Evolutionary conservation across 768 basidiomycete genomes (phyloP), one percentile per base, ranked within the genome.

Genomic region (Collybiopsis luxurians): DNA sequence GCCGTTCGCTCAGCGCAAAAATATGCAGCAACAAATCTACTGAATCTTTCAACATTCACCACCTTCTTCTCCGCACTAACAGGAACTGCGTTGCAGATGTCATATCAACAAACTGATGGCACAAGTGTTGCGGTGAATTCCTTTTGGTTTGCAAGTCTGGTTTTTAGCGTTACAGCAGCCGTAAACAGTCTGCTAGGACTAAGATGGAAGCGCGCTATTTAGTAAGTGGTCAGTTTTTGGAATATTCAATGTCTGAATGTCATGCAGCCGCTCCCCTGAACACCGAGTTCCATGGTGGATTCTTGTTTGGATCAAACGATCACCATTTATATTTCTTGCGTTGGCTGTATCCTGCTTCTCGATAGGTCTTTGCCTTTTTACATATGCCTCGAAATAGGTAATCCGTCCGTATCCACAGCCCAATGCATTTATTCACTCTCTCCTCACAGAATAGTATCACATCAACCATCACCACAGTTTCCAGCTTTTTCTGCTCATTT

Each of bases 321-420:
- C 89, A 4, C 90, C 90, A 13, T 76, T 92, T 30, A 86, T 91
- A 60, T 90, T 92, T 73, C 81, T 92, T 45, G 89, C 92, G 58
- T 77, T 92, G 67, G 89, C 90, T 53, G 89, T 92, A 43, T 87
- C 88, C 42, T 88, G 87, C 69, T 92, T 92, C 71, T 91, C 87
- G 1, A 78, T 88, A 39, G 90, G 90, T 15, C 77, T 92, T 17
- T 85, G 87, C 63, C 80, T 86, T 42, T 92, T 92, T 64, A 79
- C 88, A 15, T 92, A 90, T 65, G 83, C 90, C 2, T 89, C 90
- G 17, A 60, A 70, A 6, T 87, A 89, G 77, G 88, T 85, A 69
- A 44, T 77, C 59, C 26, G 48, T 36, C 3, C 36, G 43, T 24
- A 52, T 36, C 40, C 38, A 23, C 2, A 40, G 11, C n/a, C 28